These are phyloP conservation scores for Entomortierella lignicola DNA, from an alignment of 192 early-diverging fungal species.

Conservation along the genomic window DNA sequence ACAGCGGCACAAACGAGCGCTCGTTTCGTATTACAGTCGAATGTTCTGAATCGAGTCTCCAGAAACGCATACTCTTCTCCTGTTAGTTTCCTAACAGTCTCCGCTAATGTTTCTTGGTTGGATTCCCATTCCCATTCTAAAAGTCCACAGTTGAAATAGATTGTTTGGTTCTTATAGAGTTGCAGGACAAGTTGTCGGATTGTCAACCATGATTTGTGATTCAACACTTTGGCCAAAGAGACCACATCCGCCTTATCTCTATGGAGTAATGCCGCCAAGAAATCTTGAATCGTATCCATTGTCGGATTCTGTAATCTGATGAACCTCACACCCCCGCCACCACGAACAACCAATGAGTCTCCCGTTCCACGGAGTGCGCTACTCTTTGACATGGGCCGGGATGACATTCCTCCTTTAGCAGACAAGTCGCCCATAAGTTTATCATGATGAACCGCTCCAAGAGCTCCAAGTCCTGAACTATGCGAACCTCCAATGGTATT, in stretches of 20 bases:
- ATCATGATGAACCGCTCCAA: conserved; percentile 37
- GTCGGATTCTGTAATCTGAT: conserved; percentile 36
- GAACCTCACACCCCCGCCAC: conserved; percentile 45
- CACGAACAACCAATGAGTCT: conserved; percentile 24
- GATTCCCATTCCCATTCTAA: conserved; percentile 38
- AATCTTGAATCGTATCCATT: conserved; percentile 31
- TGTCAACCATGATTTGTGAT: conserved; percentile 39
- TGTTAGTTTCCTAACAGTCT: conserved; percentile 29
- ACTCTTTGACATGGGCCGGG: conserved; percentile 1
- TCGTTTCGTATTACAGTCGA: conserved; percentile 34
- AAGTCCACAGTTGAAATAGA: conserved; percentile 17
- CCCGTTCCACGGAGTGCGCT: conserved; percentile 24
- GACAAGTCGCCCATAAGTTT: conserved; percentile 9
- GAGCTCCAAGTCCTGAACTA: conserved; percentile 15
- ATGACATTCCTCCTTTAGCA: conserved; percentile 2
- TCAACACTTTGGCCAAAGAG: conserved; percentile 29
- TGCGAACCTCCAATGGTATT: conserved; percentile 12
- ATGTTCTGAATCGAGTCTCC: conserved; percentile 15
- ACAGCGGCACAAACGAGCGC: conserved; percentile 44
- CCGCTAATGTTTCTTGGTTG: conserved; percentile 6
- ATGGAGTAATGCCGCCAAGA: conserved; percentile 21
- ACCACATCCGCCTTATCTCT: conserved; percentile 18
- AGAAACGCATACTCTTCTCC: conserved; percentile 47
- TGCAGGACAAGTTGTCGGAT: conserved; percentile 47
- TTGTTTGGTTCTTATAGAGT: conserved; percentile 29